phyloP scores from a whole-genome alignment of 768 basidiomycete genomes.

The Hemileccinum rubropunctum region DNA sequence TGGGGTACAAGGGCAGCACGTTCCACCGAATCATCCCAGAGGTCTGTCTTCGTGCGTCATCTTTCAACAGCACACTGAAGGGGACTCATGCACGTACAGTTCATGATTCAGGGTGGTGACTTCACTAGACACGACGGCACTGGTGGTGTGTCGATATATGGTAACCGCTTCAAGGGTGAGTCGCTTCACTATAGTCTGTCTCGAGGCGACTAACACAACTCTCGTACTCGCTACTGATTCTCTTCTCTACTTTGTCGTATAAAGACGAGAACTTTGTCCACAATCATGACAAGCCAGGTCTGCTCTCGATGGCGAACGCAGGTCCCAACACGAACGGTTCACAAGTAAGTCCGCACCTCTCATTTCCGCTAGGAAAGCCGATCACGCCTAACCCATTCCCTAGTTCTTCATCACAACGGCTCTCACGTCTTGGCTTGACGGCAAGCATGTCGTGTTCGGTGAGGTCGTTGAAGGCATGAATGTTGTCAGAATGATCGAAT shows the following conservation, averaged over 20 bases:
- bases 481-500: constrained; percentile 41
- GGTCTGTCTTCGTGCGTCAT: constrained; percentile 31
- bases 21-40: constrained; percentile 77
- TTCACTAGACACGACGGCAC: constrained; percentile 75
- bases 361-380: not conserved
- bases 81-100: constrained; percentile 34
- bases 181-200: not conserved
- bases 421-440: constrained; percentile 57
- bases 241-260: too few species aligned
- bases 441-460: constrained; percentile 46
- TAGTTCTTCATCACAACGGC: constrained; percentile 81
- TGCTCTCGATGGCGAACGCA: constrained; percentile 88
- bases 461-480: constrained; percentile 45
- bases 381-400: too few species aligned
- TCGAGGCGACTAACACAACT: not conserved
- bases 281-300: constrained; percentile 59
- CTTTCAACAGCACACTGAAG: not conserved
- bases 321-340: constrained; percentile 81
- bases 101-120: constrained; percentile 89
- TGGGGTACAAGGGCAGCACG: constrained; percentile 64
- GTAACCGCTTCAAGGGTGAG: constrained; percentile 71
- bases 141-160: constrained; percentile 86
- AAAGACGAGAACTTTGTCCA: constrained; percentile 70
- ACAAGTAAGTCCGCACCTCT: constrained; percentile 42
- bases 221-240: not conserved